Evolutionary conservation across 371 early-diverging fungal species (phyloP), one percentile per base, ranked within the genome.

Genomic region (Fennellomyces sp.): DNA sequence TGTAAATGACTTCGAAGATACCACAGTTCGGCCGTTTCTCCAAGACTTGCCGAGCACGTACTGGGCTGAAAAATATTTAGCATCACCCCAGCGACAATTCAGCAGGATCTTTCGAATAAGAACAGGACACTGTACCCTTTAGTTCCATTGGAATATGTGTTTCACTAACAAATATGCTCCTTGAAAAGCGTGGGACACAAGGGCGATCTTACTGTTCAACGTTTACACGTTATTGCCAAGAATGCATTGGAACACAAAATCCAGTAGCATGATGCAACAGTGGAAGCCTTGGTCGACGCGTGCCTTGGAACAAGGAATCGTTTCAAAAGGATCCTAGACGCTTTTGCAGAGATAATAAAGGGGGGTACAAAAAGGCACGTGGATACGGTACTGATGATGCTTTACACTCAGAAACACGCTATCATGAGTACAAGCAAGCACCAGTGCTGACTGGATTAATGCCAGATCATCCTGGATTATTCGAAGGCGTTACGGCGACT

Each of bases 151-250:
- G 8, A 58, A 49, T 48, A 58, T 28, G 58, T 58, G 5, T 48
- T 58, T 49, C 45, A 30, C 13, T 48, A 58, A 21, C 49, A 58
- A 30, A 28, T 28, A 58, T 29, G 50, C 35, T 58, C 48, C n/a
- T 21, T 49, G 27, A 17, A 47, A n/a, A 48, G 58, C 29, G 33
- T 49, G 11, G 33, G 31, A 29, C 33, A 17, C 58, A 49, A 58
- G 45, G 23, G 49, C 19, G 23, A 58, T 49, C 58, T 49, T 3
- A 58, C 47, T 23, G 58, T 48, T 23, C 28, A 30, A 23, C 19
- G 47, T 28, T 42, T 58, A 28, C 35, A 58, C 49, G 27, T 35
- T 4, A 8, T 48, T 30, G 58, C 48, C 11, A 48, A 48, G 50
- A 13, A 33, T 5, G 58, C 58, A 29, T 27, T 58, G 13, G 49